phyloP scores from a whole-genome alignment of 1,139 yeast genomes.

The Saccharomyces hybrid region DNA sequence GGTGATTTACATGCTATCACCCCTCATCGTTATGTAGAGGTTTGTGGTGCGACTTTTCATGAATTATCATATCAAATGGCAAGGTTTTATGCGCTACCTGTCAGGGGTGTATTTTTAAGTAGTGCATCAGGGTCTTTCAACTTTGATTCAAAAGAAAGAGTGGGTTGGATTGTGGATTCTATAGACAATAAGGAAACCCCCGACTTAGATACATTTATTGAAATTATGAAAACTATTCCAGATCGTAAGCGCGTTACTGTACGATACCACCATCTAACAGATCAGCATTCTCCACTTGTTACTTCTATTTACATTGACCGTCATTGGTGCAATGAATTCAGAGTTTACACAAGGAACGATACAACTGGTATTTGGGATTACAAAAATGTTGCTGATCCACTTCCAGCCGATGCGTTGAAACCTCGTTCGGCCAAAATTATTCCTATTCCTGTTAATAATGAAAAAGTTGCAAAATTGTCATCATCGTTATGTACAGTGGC shows the following conservation, averaged over 20 bases:
- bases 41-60: conserved; percentile 82
- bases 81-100: conserved; percentile 74
- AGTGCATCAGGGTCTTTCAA: conserved; percentile 75
- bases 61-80: conserved; percentile 85
- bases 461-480: conserved; percentile 48
- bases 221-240: conserved; percentile 70
- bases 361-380: conserved; percentile 84
- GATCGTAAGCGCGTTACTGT: conserved; percentile 68
- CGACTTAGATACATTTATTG: conserved; percentile 63
- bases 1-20: conserved; percentile 78
- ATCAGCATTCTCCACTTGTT: conserved; percentile 64
- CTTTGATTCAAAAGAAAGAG: conserved; percentile 49
- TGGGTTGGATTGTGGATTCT: conserved; percentile 71
- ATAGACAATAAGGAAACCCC: conserved; percentile 70
- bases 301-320: conserved; percentile 65
- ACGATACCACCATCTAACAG: conserved; percentile 70
- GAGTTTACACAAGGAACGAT: conserved; percentile 72
- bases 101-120: conserved; percentile 72
- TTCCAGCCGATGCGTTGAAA: conserved; percentile 42
- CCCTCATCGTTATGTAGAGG: conserved; percentile 72
- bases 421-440: conserved; percentile 65
- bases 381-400: conserved; percentile 55
- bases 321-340: conserved; percentile 73
- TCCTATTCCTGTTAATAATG: conserved; percentile 56
- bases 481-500: conserved; percentile 63